Evolutionary conservation across 164 flowering plant genomes (phyloP), one percentile per base, ranked within the genome.

Genomic region (Vitis labrusca): DNA sequence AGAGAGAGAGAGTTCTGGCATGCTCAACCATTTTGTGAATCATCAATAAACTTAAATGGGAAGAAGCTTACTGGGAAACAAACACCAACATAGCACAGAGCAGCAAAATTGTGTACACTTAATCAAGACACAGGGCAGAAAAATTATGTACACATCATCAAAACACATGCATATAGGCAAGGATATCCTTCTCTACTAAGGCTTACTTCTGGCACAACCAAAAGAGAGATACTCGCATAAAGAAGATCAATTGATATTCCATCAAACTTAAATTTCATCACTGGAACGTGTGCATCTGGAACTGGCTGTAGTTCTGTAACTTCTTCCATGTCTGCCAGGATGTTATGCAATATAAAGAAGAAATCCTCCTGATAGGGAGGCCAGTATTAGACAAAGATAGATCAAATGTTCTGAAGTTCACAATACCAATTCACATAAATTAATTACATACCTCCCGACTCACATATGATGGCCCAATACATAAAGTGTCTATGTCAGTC

Each of bases 271-370:
- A 96, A 91, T 76, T 86, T 96, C 98, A 96, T 91, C 23, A 96
- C 97, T 6, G 99, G 99, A 14, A 96, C 99, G 80, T 96, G 98
- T 50, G 99, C 98, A 87, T 91, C 95, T 3, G 97, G 93, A 74
- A 96, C 91, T 65, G 98, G 97, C 62, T 93, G 99, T 23, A 93
- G 83, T 67, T 93, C 98, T 0, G 90, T 80, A 10, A 96, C 94
- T 73, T 89, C 98, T 64, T 90, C 95, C 86, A 84, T 83, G 30
- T 77, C 87, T 44, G 84, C 85, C 73, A 96, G 77, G 9, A 86
- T 92, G 62, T 83, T 71, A 82, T 89, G 97, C 76, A 96, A 85
- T 55, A 82, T 70, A 61, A 72, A 77, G 71, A 96, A 94, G 78
- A 94, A 94, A 64, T 94, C 98, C 51, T 90, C 89, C 94, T 86